Evolutionary conservation across 2,329 filamentous ascomycete species (phyloP).

Genomic region (Verticillium longisporum): DNA sequence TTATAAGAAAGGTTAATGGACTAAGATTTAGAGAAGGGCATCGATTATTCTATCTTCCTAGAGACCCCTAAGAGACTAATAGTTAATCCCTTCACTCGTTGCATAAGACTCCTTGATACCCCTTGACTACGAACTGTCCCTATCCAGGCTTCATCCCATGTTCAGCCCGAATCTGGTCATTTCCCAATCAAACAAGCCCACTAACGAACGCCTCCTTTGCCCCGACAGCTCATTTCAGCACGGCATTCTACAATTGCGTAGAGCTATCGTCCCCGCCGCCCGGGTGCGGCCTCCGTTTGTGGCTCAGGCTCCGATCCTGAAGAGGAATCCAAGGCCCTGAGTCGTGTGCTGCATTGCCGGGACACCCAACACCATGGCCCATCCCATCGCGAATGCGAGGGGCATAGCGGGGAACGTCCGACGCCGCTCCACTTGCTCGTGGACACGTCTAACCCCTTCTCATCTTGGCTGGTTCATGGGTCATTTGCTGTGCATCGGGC

Average conservation of each 20-base stretch:
- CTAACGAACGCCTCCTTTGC: not conserved
- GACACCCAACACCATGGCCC: not conserved
- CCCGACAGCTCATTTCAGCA: not conserved
- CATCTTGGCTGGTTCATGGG: not conserved
- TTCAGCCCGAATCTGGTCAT: not conserved
- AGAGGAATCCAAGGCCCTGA: not conserved
- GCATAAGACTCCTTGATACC: too few species aligned
- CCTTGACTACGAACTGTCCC: not conserved
- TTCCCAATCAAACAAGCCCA: not conserved
- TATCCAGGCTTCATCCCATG: not conserved
- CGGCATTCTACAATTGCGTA: not conserved
- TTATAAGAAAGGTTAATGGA: too few species aligned
- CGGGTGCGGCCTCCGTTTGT: not conserved
- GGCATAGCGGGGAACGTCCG: not conserved
- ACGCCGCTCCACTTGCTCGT: not conserved
- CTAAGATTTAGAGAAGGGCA: too few species aligned
- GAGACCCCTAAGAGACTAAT: too few species aligned
- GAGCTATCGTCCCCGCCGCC: not conserved
- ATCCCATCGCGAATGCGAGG: not conserved
- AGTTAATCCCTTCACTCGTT: too few species aligned
- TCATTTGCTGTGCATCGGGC: not conserved
- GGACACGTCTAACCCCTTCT: not conserved
- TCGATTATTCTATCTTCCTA: too few species aligned
- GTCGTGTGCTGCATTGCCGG: not conserved
- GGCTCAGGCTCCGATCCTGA: not conserved